Conservation (phyloP, 2,329 filamentous ascomycete species). For the Cladophialophora psammophila region DNA sequence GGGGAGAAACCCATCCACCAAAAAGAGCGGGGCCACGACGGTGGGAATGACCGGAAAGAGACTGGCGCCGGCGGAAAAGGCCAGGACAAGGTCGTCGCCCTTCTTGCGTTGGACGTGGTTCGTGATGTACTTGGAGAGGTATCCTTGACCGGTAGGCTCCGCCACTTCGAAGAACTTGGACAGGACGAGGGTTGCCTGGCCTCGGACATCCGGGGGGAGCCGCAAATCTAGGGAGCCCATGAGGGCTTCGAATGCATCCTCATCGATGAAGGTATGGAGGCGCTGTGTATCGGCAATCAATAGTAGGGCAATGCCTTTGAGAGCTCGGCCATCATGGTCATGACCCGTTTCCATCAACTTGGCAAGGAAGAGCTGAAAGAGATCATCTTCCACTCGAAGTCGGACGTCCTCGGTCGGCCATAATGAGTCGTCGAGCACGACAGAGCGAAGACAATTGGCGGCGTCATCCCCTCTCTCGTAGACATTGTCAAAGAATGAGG, state of each 20-base stretch:
- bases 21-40: constrained; percentile 78
- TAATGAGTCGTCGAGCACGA: constrained; percentile 54
- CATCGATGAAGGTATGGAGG: constrained; percentile 62
- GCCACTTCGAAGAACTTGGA: constrained; percentile 84
- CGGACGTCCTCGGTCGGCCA: constrained; percentile 53
- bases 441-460: constrained; percentile 55
- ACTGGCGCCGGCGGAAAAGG: constrained; percentile 88
- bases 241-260: constrained; percentile 81
- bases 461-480: constrained; percentile 57
- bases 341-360: constrained; percentile 89
- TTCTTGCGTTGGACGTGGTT: constrained; percentile 74
- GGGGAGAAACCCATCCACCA: constrained; percentile 85
- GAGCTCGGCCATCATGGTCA: constrained; percentile 69
- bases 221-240: constrained; percentile 87
- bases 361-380: constrained; percentile 74
- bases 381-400: constrained; percentile 54
- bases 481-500: constrained; percentile 57
- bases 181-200: constrained; percentile 80
- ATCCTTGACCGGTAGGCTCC: constrained; percentile 71
- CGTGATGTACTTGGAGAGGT: constrained; percentile 77
- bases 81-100: constrained; percentile 86
- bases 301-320: constrained; percentile 67
- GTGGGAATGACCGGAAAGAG: constrained; percentile 86
- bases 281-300: constrained; percentile 62
- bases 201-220: constrained; percentile 74